Percentiles rank a stretch among this genome's conserved stretches.
phyloP scores from a whole-genome alignment of 345 rosid species.

The Odontarrhena argentea region DNA sequence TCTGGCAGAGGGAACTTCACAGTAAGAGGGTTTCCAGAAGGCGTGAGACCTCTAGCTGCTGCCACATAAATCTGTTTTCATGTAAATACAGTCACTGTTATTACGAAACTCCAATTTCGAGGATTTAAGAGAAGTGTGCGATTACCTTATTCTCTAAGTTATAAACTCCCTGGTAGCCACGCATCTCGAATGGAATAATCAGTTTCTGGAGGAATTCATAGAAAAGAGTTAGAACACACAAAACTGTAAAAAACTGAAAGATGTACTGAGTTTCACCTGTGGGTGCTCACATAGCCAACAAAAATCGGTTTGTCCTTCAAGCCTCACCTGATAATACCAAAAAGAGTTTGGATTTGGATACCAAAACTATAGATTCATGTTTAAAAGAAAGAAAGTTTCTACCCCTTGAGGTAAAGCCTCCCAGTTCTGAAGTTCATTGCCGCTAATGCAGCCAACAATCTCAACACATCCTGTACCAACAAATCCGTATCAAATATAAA shows the following conservation, averaged over 20 bases:
- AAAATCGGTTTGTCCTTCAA: constrained; percentile 82
- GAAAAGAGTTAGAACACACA: background rate
- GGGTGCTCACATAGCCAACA: constrained; percentile 97
- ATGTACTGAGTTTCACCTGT: constrained; percentile 52
- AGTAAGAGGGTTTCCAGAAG: constrained; percentile 51
- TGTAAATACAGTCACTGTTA: background rate
- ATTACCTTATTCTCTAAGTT: constrained; percentile 92
- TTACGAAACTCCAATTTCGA: background rate
- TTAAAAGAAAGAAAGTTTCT: background rate
- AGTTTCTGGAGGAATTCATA: constrained; percentile 52
- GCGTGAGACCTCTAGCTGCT: constrained; percentile 80
- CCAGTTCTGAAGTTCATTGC: constrained; percentile 65
- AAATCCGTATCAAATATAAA: background rate
- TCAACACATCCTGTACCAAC: constrained; percentile 55
- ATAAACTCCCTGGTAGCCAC: constrained; percentile 83
- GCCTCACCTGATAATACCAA: constrained; percentile 62
- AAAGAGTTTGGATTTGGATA: background rate
- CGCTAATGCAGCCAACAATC: constrained; percentile 60
- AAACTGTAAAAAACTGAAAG: constrained; percentile 8
- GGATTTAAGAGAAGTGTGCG: background rate
- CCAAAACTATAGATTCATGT: background rate
- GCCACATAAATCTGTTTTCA: constrained; percentile 60
- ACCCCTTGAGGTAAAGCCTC: constrained; percentile 64
- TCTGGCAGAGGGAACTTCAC: constrained; percentile 77
- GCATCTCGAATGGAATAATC: constrained; percentile 92